Base-by-base conservation (phyloP, 2,329 filamentous ascomycete genomes). In the Rhexocercosporidium sp. region DNA sequence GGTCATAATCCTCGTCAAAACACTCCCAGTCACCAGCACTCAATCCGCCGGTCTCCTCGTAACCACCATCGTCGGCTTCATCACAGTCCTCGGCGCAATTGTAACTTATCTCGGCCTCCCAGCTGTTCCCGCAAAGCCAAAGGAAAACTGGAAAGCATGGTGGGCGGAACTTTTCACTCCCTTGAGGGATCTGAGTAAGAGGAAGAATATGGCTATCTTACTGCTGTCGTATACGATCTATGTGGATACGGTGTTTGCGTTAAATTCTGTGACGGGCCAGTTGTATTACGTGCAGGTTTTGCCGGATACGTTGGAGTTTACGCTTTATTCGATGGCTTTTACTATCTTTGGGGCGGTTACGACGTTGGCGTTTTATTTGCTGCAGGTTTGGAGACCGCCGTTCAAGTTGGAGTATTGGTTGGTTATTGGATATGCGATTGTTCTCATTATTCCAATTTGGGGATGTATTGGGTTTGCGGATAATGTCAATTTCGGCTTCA, bases 81-180 rank as follows among this genome's bases (percentile, higher is more conserved):
- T 63, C 20, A 63, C 60, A 4, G 25, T 63, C n/a, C 11, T 44
- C 11, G 60, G 60, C n/a, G 31, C 60, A 5, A 25, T 63, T 7
- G 47, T 54, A 7, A 25, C 34, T 1, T 56, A 63, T 49, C n/a
- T 63, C 14, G 60, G 60, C 9, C 37, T 63, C 7, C 60, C 60
- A 4, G 47, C 34, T 18, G 39, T 63, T 29, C 60, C 60, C 3
- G 29, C 60, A 14, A 63, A 56, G 37, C 60, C 29, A 1, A 56
- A 56, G 22, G 25, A 54, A 5, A 39, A 44, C 25, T 54, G 60
- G 47, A 63, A 63, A 44, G 29, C 60, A 27, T 63, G 46, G 60
- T 63, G 60, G 60, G 34, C 34, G 12, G 29, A 54, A 44, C 46
- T 63, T 6, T 63, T 63, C 47, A 63, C 60, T 14, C 60, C 60